A percentile compares a stretch with the other conserved stretches of the same genome.
Evolutionary conservation across 2,329 filamentous ascomycete genomes (phyloP).

Genomic region (Taxawa tesnikishii): DNA sequence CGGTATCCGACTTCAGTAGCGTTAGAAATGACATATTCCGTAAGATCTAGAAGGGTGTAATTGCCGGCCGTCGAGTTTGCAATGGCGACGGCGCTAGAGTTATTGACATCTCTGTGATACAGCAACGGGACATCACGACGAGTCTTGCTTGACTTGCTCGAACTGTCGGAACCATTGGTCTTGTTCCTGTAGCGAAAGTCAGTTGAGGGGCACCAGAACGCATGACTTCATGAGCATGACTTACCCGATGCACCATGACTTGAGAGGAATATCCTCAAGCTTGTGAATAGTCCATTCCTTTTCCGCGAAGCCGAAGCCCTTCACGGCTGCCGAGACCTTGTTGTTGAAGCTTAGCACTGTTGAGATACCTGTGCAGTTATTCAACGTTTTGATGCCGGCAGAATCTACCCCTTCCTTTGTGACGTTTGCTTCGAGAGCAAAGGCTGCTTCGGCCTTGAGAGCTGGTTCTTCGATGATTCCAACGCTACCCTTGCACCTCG

Average conservation of each 20-base stretch:
- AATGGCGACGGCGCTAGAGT: neutral
- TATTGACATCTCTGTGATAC: neutral
- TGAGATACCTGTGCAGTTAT: slow-evolving; percentile 20
- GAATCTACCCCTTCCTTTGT: slow-evolving; percentile 1
- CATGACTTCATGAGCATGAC: neutral
- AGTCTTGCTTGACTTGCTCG: no score
- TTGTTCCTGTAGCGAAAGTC: no score
- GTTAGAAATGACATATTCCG: neutral
- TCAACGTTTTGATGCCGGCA: slow-evolving; percentile 12
- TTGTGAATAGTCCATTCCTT: slow-evolving; percentile 1
- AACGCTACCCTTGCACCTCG: neutral
- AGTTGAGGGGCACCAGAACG: no score
- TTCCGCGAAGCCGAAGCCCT: no score
- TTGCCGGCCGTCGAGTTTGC: neutral
- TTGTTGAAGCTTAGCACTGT: slow-evolving; percentile 13
- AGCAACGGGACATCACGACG: no score
- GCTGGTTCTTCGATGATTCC: neutral
- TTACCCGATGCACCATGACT: slow-evolving; percentile 6
- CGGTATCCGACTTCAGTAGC: slow-evolving; percentile 6
- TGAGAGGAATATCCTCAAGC: slow-evolving; percentile 1
- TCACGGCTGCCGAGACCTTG: slow-evolving; percentile 13
- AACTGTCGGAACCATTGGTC: no score
- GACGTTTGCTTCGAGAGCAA: slow-evolving; percentile 13
- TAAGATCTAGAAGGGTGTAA: neutral
- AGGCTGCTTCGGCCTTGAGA: slow-evolving; percentile 13